Evolutionary conservation across 352 stramenopile genomes (phyloP), one percentile per base, ranked within the genome.

Genomic region (Phytophthora podocarpi): DNA sequence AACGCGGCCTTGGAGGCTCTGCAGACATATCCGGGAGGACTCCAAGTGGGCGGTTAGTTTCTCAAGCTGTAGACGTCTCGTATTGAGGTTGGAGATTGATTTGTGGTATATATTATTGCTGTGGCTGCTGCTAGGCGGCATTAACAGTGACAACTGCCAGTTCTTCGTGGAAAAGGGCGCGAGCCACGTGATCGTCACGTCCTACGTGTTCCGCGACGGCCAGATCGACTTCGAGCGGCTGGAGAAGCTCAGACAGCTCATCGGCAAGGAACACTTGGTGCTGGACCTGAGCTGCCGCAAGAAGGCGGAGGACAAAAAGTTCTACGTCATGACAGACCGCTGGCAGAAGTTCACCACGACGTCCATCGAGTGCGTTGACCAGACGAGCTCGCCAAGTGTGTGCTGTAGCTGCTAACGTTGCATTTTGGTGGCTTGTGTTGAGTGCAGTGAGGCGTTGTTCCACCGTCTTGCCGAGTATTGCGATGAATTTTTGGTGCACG

Each of bases 171-270:
- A 98, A 30, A 84, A 90, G 21, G 96, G 97, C 13, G 97, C 97
- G n/a, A 98, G 89, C 34, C 97, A 99, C 70, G 93, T 99, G 18
- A 99, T 99, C 68, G 95, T 99, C 43, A 99, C 97, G 28, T 98
- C 92, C 34, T 98, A 96, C 67, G 93, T 99, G 11, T 99, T 99
- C 72, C 81, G 90, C 16, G 83, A 97, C 41, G 95, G 96, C 5
- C 56, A 92, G 62, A 97, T 99, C 48, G 87, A 97, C 67, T 91
- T 82, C 55, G 72, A 87, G 13, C 71, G 80, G 15, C 76, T 97
- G 13, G 59, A 82, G n/a, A 79, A 73, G 35, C 61, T 97, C 24
- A 77, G 76, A 45, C 57, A 82, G 11, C 67, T 89, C 28, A 70
- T 96, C 20, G 88, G 88, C 40, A 92, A 94, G 45, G 58, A 94